These are phyloP conservation scores for Sugiyamaella qingdaonensis DNA, from an alignment of 805 yeast genomes.

Conservation along the genomic window DNA sequence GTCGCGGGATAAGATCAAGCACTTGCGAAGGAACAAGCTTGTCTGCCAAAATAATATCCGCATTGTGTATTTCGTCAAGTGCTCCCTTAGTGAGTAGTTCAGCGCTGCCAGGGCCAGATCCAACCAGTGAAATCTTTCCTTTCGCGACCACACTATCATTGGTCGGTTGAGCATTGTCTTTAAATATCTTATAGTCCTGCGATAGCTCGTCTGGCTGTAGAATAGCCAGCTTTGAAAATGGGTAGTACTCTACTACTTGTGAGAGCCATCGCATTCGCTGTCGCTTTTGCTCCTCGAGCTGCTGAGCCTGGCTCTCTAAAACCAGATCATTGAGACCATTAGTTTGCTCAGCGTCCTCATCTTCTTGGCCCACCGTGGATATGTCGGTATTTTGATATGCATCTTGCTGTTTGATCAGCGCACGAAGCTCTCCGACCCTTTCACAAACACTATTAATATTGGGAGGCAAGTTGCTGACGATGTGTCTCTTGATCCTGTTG, in stretches of 20 bases:
- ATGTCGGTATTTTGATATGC: constrained; percentile 22
- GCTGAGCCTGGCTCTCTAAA: constrained; percentile 44
- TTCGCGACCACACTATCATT: background rate
- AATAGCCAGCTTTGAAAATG: constrained; percentile 58
- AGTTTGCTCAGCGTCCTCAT: constrained; percentile 66
- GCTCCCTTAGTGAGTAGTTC: constrained; percentile 84
- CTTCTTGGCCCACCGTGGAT: constrained; percentile 47
- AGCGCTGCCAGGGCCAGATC: constrained; percentile 90
- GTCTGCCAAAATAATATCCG: constrained; percentile 84
- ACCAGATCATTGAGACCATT: constrained; percentile 58
- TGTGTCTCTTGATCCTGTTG: constrained; percentile 69
- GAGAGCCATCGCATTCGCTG: constrained; percentile 76
- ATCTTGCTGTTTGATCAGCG: constrained; percentile 44
- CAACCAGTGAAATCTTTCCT: constrained; percentile 77
- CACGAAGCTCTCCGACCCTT: constrained; percentile 64
- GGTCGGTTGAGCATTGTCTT: background rate
- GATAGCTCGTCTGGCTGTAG: constrained; percentile 58
- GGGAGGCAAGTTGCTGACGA: constrained; percentile 55
- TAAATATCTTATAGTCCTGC: constrained; percentile 33
- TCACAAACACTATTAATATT: constrained; percentile 66
- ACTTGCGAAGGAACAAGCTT: constrained; percentile 89
- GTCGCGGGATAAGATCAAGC: constrained; percentile 70
- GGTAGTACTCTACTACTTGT: constrained; percentile 88
- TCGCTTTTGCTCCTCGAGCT: constrained; percentile 39
- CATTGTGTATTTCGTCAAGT: constrained; percentile 67